Base-by-base conservation (phyloP, 1,139 yeast genomes). In the Meyerozyma athensensis region DNA sequence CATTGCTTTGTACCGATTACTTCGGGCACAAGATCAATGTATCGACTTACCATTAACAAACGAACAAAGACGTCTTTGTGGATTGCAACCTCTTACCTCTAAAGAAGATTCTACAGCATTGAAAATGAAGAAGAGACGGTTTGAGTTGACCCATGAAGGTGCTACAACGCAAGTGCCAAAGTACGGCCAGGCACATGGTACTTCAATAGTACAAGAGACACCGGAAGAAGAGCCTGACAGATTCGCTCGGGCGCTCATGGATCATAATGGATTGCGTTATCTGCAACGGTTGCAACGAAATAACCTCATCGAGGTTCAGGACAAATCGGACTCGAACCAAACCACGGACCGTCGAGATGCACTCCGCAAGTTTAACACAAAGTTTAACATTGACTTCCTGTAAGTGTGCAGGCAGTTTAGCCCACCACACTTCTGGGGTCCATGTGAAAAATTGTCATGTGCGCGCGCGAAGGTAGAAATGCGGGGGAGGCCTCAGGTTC, bases 11-110 rank as follows among this genome's bases (percentile, higher is more conserved):
- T 40, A 50, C 32, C 52, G 46, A 21, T 44, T 66, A 12, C 24
- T 56, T 14, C 53, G 53, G 41, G 59, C 63, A 2, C 63, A 57
- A 36, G 74, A 69, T 43, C 71, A 68, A 46, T 69, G 75, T 40
- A 44, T 48, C 32, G 74, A 69, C 45, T 56, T 70, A 36, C 73
- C 74, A 2, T 56, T 70, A 40, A 65, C 56, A 30, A 56, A 57
- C 37, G 54, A 49, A 23, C 76, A 70, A 46, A 46, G 74, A 32
- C 43, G 47, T 21, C 48, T 68, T 14, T 53, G 69, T 20, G 76
- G 74, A 1, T 52, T 68, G 19, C 19, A 16, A 9, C 22, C 24
- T 4, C 16, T 13, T n/a, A 17, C 19, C 10, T 13, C 16, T 16
- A 20, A 19, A 16, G 34, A 19, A 10, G 24, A 31, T 9, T 10